These are phyloP conservation scores for Stevia rebaudiana DNA, from an alignment of 140 eudicot genomes.

Conservation along the genomic window DNA sequence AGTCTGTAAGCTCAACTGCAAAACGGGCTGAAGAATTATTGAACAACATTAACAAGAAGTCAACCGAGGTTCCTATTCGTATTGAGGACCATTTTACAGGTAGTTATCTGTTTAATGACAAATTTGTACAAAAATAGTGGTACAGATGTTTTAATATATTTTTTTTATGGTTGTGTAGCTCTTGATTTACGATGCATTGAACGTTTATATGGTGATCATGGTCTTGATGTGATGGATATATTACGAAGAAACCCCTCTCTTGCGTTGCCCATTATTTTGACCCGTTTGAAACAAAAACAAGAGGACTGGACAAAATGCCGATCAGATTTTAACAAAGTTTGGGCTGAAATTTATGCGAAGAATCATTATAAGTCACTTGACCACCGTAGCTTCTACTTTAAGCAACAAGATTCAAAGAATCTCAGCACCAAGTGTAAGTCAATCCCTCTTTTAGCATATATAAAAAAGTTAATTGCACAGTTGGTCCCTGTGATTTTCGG, in stretches of 20 bases:
- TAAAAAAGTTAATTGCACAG: too few species aligned
- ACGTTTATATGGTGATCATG: conserved; percentile 99
- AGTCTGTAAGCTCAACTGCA: conserved; percentile 77
- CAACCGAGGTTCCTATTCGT: conserved; percentile 53
- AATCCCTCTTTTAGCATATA: neutral
- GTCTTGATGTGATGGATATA: conserved; percentile 91
- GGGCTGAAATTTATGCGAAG: conserved; percentile 97
- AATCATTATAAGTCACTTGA: conserved; percentile 96
- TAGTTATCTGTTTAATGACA: conserved; percentile 18
- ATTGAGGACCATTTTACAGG: conserved; percentile 93
- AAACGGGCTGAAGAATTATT: conserved; percentile 79
- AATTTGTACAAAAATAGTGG: neutral
- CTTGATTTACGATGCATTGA: conserved; percentile 93
- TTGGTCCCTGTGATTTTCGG: too few species aligned
- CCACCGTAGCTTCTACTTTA: conserved; percentile 97
- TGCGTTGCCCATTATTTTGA: conserved; percentile 79
- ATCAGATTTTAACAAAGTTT: conserved; percentile 83
- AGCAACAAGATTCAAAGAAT: conserved; percentile 99
- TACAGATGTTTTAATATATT: neutral
- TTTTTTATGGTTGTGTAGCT: conserved; percentile 35
- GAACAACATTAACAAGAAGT: conserved; percentile 51
- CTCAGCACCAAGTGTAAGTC: conserved; percentile 80
- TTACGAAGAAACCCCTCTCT: conserved; percentile 76
- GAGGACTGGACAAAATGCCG: conserved; percentile 96
- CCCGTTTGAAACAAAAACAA: conserved; percentile 92